Evolutionary conservation across 306 rosid species (phyloP).

Genomic region (Acacia confusa): DNA sequence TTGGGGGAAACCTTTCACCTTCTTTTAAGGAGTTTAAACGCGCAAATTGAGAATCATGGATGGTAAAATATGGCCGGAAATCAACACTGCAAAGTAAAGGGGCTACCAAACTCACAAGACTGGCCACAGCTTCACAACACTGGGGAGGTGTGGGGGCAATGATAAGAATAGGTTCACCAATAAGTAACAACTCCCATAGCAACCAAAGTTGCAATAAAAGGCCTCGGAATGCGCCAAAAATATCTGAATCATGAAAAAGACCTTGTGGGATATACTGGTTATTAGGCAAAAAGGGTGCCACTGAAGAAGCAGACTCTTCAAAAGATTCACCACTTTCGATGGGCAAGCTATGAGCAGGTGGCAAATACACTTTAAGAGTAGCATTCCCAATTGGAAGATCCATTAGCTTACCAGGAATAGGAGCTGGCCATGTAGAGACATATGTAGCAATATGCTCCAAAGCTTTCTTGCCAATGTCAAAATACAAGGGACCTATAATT

Average conservation of each 20-base stretch:
- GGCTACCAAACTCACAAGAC: constrained; percentile 93
- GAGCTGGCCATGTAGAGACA: constrained; percentile 88
- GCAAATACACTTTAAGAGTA: constrained; percentile 76
- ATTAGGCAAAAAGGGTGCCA: constrained; percentile 80
- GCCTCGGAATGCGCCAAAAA: constrained; percentile 80
- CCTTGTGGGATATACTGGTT: constrained; percentile 78
- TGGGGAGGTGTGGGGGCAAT: constrained; percentile 96
- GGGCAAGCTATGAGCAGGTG: constrained; percentile 79
- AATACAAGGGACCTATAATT: constrained; percentile 88
- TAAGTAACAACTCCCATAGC: constrained; percentile 85
- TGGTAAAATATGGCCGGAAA: constrained; percentile 94
- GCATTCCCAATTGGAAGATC: constrained; percentile 97
- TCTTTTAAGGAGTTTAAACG: constrained; percentile 69
- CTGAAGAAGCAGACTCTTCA: constrained; percentile 54
- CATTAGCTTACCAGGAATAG: constrained; percentile 77
- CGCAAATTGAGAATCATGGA: constrained; percentile 81
- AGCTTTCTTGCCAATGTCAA: constrained; percentile 87
- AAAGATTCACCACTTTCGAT: constrained; percentile 49
- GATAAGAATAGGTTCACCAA: constrained; percentile 90
- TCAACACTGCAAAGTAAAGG: constrained; percentile 88
- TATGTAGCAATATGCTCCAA: constrained; percentile 87
- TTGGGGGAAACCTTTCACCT: constrained; percentile 72
- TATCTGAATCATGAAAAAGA: constrained; percentile 87
- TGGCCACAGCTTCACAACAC: constrained; percentile 92
- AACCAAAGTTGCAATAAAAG: constrained; percentile 89